Base-by-base conservation (phyloP, 2,329 filamentous ascomycete genomes). In the Didymella sp. region DNA sequence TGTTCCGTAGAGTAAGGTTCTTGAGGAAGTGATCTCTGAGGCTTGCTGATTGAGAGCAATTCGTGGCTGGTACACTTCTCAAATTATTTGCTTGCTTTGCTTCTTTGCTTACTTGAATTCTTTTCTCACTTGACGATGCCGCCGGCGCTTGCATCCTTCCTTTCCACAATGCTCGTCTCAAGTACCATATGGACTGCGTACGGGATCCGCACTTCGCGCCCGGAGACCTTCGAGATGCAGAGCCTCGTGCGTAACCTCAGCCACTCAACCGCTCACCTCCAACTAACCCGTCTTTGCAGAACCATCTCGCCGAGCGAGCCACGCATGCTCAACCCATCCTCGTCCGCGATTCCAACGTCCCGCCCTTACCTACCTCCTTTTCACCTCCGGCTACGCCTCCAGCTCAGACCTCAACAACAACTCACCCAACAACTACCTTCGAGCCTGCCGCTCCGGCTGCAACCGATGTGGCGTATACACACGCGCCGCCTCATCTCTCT, bases 161-260 rank as follows among this genome's bases (percentile, higher is more conserved):
- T 37, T n/a, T 37, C 33, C 12, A 24, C n/a, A 11, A 45, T 44
- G 45, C n/a, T 38, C 6, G 1, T 40, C 9, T 45, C 38, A 4
- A 40, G 35, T 11, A 31, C 4, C 2, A 19, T 50, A 6, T 55
- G 52, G 52, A 15, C 45, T 13, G 13, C 31, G 1, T 55, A 55
- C 6, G 52, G 52, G 1, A 33, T 55, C 25, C 48, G 28, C 19
- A 4, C 38, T 4, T 15, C 17, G 13, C 30, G 13, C 4, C 40
- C n/a, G 5, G 45, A 45, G 7, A 42, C 4, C 6, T 17, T 38
- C 8, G 52, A 55, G 40, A 49, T 55, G 52, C 40, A 33, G 4
- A 45, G 11, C 8, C 33, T 55, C 2, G 52, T 55, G 37, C 2
- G 12, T 12, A 3, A 2, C 9, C n/a, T 11, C 30, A 24, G 13